These are phyloP conservation scores for Fusarium continuum DNA, from an alignment of 2,329 filamentous ascomycete genomes.

Conservation along the genomic window DNA sequence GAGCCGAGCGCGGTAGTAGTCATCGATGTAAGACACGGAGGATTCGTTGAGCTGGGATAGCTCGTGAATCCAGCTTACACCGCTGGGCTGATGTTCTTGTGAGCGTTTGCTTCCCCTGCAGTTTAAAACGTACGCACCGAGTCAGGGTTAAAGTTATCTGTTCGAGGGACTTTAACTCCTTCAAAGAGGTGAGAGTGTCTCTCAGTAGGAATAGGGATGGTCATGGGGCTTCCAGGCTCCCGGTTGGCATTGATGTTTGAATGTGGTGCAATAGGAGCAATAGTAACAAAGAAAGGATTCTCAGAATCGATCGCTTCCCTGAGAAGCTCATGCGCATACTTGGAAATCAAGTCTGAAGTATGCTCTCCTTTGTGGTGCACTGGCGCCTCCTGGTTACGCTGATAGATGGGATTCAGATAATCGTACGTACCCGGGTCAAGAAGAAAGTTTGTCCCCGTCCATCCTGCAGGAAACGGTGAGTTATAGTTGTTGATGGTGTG, in stretches of 20 bases:
- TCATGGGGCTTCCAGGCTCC: constrained; percentile 18
- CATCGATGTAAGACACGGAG: constrained; percentile 58
- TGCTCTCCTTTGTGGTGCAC: constrained; percentile 46
- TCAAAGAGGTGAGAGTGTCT: constrained; percentile 71
- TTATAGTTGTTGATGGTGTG: constrained; percentile 70
- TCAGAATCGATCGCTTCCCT: constrained; percentile 64
- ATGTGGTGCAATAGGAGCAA: constrained; percentile 75
- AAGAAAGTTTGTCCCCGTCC: constrained; percentile 57
- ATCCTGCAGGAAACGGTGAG: constrained; percentile 64
- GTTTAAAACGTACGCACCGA: constrained; percentile 48
- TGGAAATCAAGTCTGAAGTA: constrained; percentile 65
- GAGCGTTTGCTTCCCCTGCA: neutral
- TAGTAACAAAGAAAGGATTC: constrained; percentile 72
- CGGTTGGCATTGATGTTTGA: constrained; percentile 54
- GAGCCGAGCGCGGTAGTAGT: constrained; percentile 62
- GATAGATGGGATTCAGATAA: constrained; percentile 61
- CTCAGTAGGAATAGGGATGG: constrained; percentile 63
- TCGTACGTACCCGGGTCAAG: constrained; percentile 51
- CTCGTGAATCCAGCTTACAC: constrained; percentile 58
- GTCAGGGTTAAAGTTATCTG: constrained; percentile 72
- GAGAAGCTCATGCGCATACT: constrained; percentile 68
- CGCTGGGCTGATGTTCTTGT: constrained; percentile 34
- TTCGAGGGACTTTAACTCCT: constrained; percentile 67
- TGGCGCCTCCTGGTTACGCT: constrained; percentile 52
- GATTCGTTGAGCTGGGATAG: constrained; percentile 54